Conservation (phyloP, 331 rosid species). For the Cucumis variabilis region DNA sequence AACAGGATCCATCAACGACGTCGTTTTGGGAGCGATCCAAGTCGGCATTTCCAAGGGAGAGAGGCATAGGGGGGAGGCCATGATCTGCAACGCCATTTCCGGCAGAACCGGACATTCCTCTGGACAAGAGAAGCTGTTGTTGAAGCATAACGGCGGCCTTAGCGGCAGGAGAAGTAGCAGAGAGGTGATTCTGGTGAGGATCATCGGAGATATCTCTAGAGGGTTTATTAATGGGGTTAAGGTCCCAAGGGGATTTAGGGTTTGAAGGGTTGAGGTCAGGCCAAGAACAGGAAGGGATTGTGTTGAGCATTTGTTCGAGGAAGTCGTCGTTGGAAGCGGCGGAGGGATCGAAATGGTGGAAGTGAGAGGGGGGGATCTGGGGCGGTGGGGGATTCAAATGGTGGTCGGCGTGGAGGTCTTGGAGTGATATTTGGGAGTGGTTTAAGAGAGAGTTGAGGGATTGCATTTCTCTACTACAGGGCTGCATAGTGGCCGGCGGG, state of each 20-base stretch:
- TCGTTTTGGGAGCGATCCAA: slow-evolving; percentile 63
- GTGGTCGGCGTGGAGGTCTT: slow-evolving; percentile 49
- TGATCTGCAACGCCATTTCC: slow-evolving; percentile 35
- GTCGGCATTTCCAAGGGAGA: slow-evolving; percentile 47
- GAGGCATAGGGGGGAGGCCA: slow-evolving; percentile 57
- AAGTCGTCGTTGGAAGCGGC: slow-evolving; percentile 71
- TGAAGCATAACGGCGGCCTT: slow-evolving; percentile 73
- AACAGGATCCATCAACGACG: slow-evolving; percentile 63
- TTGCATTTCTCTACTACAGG: slow-evolving; percentile 76
- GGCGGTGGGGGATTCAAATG: slow-evolving; percentile 45
- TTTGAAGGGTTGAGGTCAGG: slow-evolving; percentile 46
- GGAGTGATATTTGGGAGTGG: slow-evolving; percentile 59
- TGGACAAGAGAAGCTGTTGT: slow-evolving; percentile 68
- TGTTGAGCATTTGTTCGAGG: slow-evolving; percentile 88
- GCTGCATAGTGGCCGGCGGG: slow-evolving; percentile 48
- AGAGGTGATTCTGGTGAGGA: slow-evolving; percentile 60
- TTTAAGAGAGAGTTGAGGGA: slow-evolving; percentile 65
- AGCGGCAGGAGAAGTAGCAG: slow-evolving; percentile 46
- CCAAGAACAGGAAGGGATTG: slow-evolving; percentile 66
- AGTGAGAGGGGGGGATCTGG: slow-evolving; percentile 35
- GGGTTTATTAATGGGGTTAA: slow-evolving; percentile 40
- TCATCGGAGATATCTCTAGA: slow-evolving; percentile 42
- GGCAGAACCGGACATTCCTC: slow-evolving; percentile 34
- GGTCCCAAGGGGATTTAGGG: slow-evolving; percentile 47
- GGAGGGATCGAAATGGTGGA: slow-evolving; percentile 35